phyloP scores from a whole-genome alignment of 2,329 filamentous ascomycete genomes.

The Colletotrichum sp. region DNA sequence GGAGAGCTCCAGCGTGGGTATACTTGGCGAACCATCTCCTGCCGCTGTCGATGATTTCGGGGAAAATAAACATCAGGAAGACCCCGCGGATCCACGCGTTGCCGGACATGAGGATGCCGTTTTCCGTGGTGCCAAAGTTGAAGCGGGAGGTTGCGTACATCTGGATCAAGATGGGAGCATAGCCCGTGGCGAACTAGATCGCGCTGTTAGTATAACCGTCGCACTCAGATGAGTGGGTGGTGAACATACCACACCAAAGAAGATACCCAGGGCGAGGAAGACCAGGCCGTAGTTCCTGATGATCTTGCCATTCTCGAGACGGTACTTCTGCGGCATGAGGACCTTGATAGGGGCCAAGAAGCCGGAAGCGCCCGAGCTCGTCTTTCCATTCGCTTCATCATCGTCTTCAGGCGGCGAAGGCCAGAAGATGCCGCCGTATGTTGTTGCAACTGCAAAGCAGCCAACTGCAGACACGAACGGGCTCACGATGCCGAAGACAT shows the following conservation, averaged over 20 bases:
- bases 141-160: constrained; percentile 64
- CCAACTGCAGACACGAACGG: constrained; percentile 66
- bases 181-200: constrained; percentile 60
- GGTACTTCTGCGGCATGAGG: constrained; percentile 62
- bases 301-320: constrained; percentile 53
- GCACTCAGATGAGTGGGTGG: rapidly evolving
- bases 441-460: constrained; percentile 29
- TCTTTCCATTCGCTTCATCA: constrained; percentile 23
- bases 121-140: constrained; percentile 59
- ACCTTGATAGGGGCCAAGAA: constrained; percentile 70
- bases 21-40: constrained; percentile 35
- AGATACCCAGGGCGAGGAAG: constrained; percentile 69
- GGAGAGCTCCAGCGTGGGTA: constrained; percentile 13
- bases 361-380: constrained; percentile 41
- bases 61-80: constrained; percentile 61
- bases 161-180: constrained; percentile 66
- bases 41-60: constrained; percentile 55
- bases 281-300: constrained; percentile 66
- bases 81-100: constrained; percentile 59
- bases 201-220: not conserved
- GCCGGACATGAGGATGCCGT: constrained; percentile 62
- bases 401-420: constrained; percentile 29
- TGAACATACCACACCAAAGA: constrained; percentile 61
- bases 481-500: constrained; percentile 64
- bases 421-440: constrained; percentile 37